Evolutionary conservation across 73 alveolate genomes (phyloP), one percentile per base, ranked within the genome.

Genomic region (Tetrahymena thermophila): DNA sequence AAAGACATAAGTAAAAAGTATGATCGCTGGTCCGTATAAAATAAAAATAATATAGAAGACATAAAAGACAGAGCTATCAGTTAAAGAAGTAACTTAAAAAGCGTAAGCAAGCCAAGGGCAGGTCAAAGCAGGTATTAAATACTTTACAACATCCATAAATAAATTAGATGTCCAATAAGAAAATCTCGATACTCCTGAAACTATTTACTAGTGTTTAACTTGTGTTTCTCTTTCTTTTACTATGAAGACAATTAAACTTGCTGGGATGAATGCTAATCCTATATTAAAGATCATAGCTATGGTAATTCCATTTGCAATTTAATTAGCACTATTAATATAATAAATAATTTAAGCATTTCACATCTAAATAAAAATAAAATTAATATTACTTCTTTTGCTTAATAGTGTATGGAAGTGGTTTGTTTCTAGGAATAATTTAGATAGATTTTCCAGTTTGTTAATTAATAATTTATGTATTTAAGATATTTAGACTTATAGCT

Each of bases 161-260:
- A 94, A 98, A 97, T 98, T 98, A 35, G 99, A 94, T 34, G 96
- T 93, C 99, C 99, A 99, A 96, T 99, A 99, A 19, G 99, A 98
- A 35, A 96, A 71, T 34, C 98, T 97, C 13, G 98, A 94, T 93
- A 99, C 97, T 17, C 99, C 99, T 84, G 99, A 97, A 17, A 99
- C 98, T 58, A 97, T 89, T 94, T 98, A 98, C 96, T 97, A 96
- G 95, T 99, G 99, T 93, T 98, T 98, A 57, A 99, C 97, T 94
- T 98, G 98, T 94, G 96, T 97, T 96, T 99, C 99, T 96, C 99
- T 97, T 96, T 99, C 99, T 94, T 97, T 97, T 14, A 99, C 98
- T 56, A 99, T 98, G 85, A 97, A 97, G 28, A 98, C 96, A 9
- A 98, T 96, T 38, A 99, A 96, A 85, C 98, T 96, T 34, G 99